Base-by-base conservation (phyloP, 225 moss, liverwort and hornwort species). In the Sphagnum contortum region DNA sequence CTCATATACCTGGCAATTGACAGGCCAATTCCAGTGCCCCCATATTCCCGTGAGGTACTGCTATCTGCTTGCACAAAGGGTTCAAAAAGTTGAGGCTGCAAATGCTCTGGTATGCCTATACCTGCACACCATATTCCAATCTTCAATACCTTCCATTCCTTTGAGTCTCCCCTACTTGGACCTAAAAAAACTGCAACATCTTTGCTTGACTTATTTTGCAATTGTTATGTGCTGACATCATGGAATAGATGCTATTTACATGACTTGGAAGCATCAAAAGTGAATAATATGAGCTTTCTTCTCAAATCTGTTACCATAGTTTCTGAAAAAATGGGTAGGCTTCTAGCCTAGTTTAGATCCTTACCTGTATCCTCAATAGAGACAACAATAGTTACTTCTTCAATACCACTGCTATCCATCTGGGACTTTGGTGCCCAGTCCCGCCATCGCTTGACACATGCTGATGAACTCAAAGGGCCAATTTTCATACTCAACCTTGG, bases 31-130 rank as follows among this genome's bases (percentile, higher is more conserved):
- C 94, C 94, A 2, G 91, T 94, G 55, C 94, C 94, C 58, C 94
- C 94, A 71, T 89, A 94, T 72, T 91, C 83, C 47, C 94, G 80
- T 8, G 94, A 94, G 49, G 91, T 94, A 69, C 86, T 91, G 67
- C 83, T 91, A 57, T 94, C 94, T 12, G 91, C 94, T 64, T 91
- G 89, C 61, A 89, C 80, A 65, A 94, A 94, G 51, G 94, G 89
- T 63, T 94, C 85, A 55, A 94, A 94, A 73, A 94, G 74, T 8
- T 86, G 83, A 66, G 73, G 78, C 75, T 94, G 89, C 74, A 89
- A 82, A 69, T 79, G 81, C 66, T 76, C 60, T 5, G 94, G 87
- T 64, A 94, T 86, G 5, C 94, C 94, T 54, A 91, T 91, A 3
- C 86, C 86, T 78, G 76, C 66, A 64, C 54, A 60, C 29, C 29